Evolutionary conservation across 2,329 filamentous ascomycete species (phyloP), one percentile per base, ranked within the genome.

Genomic region (Aspergillus melleus): DNA sequence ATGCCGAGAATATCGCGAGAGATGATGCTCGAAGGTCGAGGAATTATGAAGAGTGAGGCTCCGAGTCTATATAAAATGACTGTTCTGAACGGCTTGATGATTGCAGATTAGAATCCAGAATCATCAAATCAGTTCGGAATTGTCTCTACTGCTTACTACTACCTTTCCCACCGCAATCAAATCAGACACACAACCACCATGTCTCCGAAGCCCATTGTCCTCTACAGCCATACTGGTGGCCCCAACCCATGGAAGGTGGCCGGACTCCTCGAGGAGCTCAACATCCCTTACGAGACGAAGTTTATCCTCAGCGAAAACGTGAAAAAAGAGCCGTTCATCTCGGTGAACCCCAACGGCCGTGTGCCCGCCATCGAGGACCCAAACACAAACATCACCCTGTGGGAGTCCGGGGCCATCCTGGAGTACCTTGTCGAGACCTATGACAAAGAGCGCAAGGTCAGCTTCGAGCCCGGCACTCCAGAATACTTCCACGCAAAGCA

Each of bases 341-440:
- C 59, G 9, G 53, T 75, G 58, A 76, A 75, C 60, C 68, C 69
- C 36, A 75, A 76, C 50, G 74, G 74, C 29, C 73, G 74, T 5
- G 39, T 74, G 2, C 74, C 74, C 10, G 65, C 73, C 26, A 73
- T 76, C 42, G 54, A 74, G 30, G 74, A 76, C 54, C 72, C 74
- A 42, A 76, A 76, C 64, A 77, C 72, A 11, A 66, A 63, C 19
- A 63, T 79, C 54, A 78, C 74, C 0, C 61, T 80, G 1, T 79
- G 78, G 77, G 78, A 81, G 58, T 78, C 76, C 20, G 78, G 77
- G 46, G 78, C 79, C 49, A 80, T 80, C 54, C 53, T 79, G 61
- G 72, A 79, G 60, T 81, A 80, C 59, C 71, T 81, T 2, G 57
- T 80, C 29, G 78, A 80, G 24, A 70, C 63, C 10, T 80, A 83